Evolutionary conservation across 257 asterid genomes (phyloP).

Genomic region (Euphrasia confusa): DNA sequence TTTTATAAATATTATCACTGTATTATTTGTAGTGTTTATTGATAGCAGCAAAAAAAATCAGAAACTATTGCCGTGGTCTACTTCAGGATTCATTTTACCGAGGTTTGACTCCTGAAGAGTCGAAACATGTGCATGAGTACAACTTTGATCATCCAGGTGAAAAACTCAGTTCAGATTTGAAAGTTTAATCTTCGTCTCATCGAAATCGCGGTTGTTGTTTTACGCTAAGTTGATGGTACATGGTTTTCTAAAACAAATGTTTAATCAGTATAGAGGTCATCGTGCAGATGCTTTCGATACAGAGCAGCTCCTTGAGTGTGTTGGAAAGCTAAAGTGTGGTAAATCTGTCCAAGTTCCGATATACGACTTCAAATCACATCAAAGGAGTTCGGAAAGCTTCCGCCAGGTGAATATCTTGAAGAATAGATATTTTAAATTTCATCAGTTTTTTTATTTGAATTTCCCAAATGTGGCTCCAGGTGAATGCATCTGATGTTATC

Average conservation of each 20-base stretch:
- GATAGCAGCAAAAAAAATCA: not conserved
- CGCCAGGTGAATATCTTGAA: conserved; percentile 59
- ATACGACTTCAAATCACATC: conserved; percentile 92
- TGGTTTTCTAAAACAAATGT: not conserved
- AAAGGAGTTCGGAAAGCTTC: conserved; percentile 76
- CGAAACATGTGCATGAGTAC: conserved; percentile 71
- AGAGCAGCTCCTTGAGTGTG: conserved; percentile 92
- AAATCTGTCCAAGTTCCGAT: conserved; percentile 86
- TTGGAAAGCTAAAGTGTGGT: conserved; percentile 60
- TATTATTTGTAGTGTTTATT: not conserved
- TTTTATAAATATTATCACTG: not conserved
- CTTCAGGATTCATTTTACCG: conserved; percentile 94
- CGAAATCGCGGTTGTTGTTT: not conserved
- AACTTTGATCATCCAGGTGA: conserved; percentile 98
- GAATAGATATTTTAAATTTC: conserved; percentile 12
- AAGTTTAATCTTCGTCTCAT: not conserved
- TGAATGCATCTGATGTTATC: conserved; percentile 95
- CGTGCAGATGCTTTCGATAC: conserved; percentile 96
- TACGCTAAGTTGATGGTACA: conserved; percentile 17
- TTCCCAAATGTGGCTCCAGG: conserved; percentile 38
- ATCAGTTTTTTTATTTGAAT: too few species aligned
- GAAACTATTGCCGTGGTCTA: conserved; percentile 4
- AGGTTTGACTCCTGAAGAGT: conserved; percentile 83
- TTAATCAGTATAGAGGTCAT: conserved; percentile 17
- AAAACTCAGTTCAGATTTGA: conserved; percentile 14